A percentile compares a stretch with the other conserved stretches of the same genome.
phyloP scores from a whole-genome alignment of 2,329 filamentous ascomycete species.

The Ascochyta pisi region DNA sequence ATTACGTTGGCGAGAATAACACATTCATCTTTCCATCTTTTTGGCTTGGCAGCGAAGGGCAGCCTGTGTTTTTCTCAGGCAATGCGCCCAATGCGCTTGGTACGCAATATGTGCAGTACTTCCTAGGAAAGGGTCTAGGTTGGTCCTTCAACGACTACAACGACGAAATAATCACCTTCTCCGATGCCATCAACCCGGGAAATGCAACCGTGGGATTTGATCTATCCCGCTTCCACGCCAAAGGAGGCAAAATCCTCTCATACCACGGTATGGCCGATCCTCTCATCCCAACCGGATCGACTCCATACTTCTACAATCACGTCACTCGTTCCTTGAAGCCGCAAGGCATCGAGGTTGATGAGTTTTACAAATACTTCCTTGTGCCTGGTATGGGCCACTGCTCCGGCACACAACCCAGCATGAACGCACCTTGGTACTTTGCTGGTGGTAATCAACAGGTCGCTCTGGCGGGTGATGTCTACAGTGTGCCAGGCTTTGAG shows the following conservation, averaged over 20 bases:
- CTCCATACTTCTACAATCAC: constrained; percentile 60
- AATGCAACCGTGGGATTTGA: constrained; percentile 59
- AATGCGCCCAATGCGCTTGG: constrained; percentile 48
- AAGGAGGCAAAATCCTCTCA: constrained; percentile 51
- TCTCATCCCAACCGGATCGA: constrained; percentile 59
- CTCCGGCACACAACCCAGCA: constrained; percentile 39
- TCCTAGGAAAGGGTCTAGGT: constrained; percentile 48
- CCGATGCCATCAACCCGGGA: constrained; percentile 54
- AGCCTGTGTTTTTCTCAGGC: constrained; percentile 49
- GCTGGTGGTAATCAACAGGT: constrained; percentile 40
- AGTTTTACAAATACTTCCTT: constrained; percentile 54
- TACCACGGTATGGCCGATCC: constrained; percentile 56
- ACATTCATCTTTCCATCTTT: constrained; percentile 53
- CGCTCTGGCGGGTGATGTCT: constrained; percentile 17
- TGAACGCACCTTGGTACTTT: constrained; percentile 56
- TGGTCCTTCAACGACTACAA: constrained; percentile 52
- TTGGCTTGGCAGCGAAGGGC: constrained; percentile 48
- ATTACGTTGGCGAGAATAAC: constrained; percentile 51
- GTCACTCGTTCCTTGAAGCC: constrained; percentile 49
- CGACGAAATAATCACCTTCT: constrained; percentile 49
- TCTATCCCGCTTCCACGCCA: constrained; percentile 53
- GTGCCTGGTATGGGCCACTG: constrained; percentile 57
- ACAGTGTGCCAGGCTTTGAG: constrained; percentile 38
- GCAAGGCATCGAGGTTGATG: constrained; percentile 45
- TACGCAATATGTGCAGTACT: constrained; percentile 51